These are phyloP conservation scores for Neckera pumila DNA, from an alignment of 225 moss, liverwort and hornwort species.

Conservation along the genomic window DNA sequence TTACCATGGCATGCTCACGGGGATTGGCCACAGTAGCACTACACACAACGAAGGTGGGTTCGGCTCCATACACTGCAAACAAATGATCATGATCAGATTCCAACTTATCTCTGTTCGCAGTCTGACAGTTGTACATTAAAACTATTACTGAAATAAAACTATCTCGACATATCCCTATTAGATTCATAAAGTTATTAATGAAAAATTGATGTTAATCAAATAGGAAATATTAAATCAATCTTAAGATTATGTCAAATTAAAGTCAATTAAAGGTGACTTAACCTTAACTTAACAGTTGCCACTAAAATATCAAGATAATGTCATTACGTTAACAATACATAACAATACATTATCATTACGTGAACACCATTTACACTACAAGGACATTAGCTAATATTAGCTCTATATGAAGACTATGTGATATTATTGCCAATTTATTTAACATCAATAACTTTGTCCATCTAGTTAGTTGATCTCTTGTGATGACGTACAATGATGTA, in stretches of 20 bases:
- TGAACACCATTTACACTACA: not conserved
- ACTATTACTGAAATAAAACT: not conserved
- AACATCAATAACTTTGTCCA: not conserved
- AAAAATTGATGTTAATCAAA: not conserved
- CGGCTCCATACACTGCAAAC: constrained; percentile 72
- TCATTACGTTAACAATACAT: not conserved
- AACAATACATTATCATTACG: not conserved
- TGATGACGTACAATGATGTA: constrained; percentile 49
- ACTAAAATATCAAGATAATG: not conserved
- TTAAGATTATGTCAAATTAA: not conserved
- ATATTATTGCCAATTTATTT: not conserved
- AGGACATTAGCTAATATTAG: not conserved
- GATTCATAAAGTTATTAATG: not conserved
- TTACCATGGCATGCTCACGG: constrained; percentile 67
- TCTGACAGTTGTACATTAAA: not conserved
- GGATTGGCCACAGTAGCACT: constrained; percentile 97
- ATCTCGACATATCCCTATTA: not conserved
- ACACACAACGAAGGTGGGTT: constrained; percentile 80
- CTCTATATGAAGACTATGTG: not conserved
- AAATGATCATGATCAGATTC: not conserved
- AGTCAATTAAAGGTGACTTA: not conserved
- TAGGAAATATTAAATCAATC: not conserved
- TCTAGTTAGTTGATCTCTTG: not conserved
- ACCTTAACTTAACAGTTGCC: not conserved
- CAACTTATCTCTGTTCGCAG: not conserved